These are phyloP conservation scores for Skeletonema tropicum DNA, from an alignment of 108 stramenopile species.

Conservation along the genomic window DNA sequence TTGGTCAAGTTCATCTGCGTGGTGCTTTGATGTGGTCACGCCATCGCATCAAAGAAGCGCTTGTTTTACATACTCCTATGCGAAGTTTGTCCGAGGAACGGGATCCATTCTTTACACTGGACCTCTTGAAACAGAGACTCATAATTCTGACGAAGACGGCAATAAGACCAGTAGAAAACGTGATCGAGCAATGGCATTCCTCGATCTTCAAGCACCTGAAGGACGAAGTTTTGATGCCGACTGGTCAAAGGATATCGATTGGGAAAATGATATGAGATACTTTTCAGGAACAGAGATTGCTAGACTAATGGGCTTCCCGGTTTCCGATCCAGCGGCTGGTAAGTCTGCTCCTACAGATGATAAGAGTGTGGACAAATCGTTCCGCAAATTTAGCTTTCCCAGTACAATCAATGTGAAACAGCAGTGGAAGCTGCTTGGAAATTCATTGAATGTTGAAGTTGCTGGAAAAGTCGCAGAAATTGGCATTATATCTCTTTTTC, in stretches of 20 bases:
- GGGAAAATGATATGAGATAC: slow-evolving; percentile 64
- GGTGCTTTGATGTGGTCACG: slow-evolving; percentile 91
- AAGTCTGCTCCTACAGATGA: background rate
- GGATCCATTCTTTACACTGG: slow-evolving; percentile 81
- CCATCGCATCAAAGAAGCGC: slow-evolving; percentile 50
- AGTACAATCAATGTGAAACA: slow-evolving; percentile 54
- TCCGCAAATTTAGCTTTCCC: slow-evolving; percentile 67
- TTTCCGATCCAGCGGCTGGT: background rate
- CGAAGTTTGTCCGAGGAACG: slow-evolving; percentile 79
- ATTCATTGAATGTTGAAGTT: slow-evolving; percentile 80
- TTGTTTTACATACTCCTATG: slow-evolving; percentile 91
- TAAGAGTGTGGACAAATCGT: background rate
- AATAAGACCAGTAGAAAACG: background rate
- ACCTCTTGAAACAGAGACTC: background rate
- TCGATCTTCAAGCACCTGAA: slow-evolving; percentile 51
- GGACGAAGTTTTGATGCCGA: slow-evolving; percentile 58
- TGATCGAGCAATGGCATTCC: background rate
- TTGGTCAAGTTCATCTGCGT: slow-evolving; percentile 60
- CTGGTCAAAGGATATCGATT: slow-evolving; percentile 62
- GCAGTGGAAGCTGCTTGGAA: slow-evolving; percentile 87
- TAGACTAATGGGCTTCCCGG: slow-evolving; percentile 79
- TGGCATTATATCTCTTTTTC: slow-evolving; percentile 37
- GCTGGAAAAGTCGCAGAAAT: slow-evolving; percentile 68
- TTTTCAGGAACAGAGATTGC: slow-evolving; percentile 83
- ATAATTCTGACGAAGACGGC: slow-evolving; percentile 3